A percentile compares a stretch with the other conserved stretches of the same genome.
Conservation (phyloP, 805 yeast genomes). For the Ascoidea rubescens region DNA sequence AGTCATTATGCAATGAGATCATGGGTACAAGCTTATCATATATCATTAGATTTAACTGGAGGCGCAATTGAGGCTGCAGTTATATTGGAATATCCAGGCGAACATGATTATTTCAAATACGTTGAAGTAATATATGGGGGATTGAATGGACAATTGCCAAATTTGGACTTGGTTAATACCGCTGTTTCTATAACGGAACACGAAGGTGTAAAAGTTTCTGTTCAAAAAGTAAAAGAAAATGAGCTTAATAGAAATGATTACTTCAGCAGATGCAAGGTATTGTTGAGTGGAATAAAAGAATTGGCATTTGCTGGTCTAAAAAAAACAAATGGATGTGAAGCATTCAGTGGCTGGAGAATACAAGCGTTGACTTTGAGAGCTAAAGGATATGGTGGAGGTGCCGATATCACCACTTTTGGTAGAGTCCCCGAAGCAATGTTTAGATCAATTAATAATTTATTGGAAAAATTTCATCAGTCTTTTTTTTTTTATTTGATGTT, state of each 20-base stretch:
- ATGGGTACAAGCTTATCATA: constrained; percentile 94
- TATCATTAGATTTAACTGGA: constrained; percentile 71
- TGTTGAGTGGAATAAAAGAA: constrained; percentile 51
- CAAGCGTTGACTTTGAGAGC: constrained; percentile 81
- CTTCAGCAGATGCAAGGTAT: constrained; percentile 38
- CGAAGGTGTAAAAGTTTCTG: constrained; percentile 56
- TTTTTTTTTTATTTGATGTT: constrained; percentile 83
- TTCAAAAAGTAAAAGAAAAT: constrained; percentile 43
- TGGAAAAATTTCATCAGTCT: constrained; percentile 95
- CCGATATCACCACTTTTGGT: constrained; percentile 85
- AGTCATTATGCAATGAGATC: constrained; percentile 53
- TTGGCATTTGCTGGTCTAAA: constrained; percentile 61
- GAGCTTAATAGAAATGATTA: constrained; percentile 35
- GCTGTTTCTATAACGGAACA: constrained; percentile 62
- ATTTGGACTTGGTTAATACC: constrained; percentile 76
- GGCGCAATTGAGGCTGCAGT: constrained; percentile 90
- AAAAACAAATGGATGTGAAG: constrained; percentile 62
- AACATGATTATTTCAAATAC: constrained; percentile 53
- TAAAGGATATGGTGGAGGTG: constrained; percentile 36
- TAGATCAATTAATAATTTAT: constrained; percentile 78
- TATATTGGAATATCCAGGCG: constrained; percentile 63
- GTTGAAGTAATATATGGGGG: constrained; percentile 76
- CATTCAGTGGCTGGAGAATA: constrained; percentile 92
- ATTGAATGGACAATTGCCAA: constrained; percentile 90
- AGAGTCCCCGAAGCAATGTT: constrained; percentile 78